Evolutionary conservation across 345 rosid species (phyloP), one percentile per base, ranked within the genome.

Genomic region (Litchi chinensis): DNA sequence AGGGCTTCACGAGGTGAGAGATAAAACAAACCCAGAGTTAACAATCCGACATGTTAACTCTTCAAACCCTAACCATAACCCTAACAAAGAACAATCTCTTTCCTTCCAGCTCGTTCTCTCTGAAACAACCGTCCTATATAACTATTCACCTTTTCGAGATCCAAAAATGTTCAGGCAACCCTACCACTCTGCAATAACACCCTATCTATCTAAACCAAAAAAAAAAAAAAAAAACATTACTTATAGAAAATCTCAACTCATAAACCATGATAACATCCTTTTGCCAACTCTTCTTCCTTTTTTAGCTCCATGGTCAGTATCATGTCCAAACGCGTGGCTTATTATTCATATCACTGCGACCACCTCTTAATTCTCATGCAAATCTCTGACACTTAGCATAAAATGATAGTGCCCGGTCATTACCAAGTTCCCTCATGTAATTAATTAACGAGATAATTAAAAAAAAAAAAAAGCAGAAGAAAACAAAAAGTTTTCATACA

Each of bases 91-190:
- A 24, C 56, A 15, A 60, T 40, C 32, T 40, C 54, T 70, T 16
- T 70, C 59, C 10, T 11, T 41, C 54, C 3, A 19, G n/a, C 39
- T 22, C 56, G 44, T 12, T 43, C 15, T 22, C 73, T 21, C 26
- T 46, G 28, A 11, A 6, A 50, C 18, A 13, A 74, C 26, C 67
- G 57, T 74, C 54, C 52, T 21, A 37, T 26, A 56, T 16, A 54
- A 32, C 21, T 18, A 54, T 60, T 19, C 6, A 44, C 50, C 71
- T 67, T 79, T 73, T 79, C 64, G 63, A 79, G 76, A 63, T 72
- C 82, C 78, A 71, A 73, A 83, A 83, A 52, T 50, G 56, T 16
- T 26, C 69, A 63, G 85, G 83, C 85, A 83, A 60, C 18, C 28
- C 82, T 79, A 71, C 62, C 28, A 32, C 74, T 44, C 82, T 70